These are phyloP conservation scores for Alternaria ethzedia DNA, from an alignment of 2,329 filamentous ascomycete species.

Conservation along the genomic window DNA sequence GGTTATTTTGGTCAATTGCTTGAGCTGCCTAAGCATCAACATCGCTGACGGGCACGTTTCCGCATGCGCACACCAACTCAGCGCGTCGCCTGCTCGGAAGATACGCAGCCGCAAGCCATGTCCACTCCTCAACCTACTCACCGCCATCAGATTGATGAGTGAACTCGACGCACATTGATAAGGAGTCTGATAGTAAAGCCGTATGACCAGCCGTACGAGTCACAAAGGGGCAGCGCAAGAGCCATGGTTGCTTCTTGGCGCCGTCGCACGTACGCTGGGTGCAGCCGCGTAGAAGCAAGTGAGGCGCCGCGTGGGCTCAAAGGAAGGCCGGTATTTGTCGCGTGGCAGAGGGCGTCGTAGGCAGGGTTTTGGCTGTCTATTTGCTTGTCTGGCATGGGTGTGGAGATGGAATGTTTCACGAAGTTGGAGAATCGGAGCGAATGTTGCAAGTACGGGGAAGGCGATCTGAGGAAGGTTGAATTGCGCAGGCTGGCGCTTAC, in stretches of 20 bases:
- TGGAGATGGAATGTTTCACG: conserved; percentile 12
- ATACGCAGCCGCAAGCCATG: not conserved
- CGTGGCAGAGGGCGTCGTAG: not conserved
- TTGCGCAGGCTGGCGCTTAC: not conserved
- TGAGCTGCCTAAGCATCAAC: conserved; percentile 10
- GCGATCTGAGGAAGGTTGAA: not conserved
- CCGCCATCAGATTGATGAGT: not conserved
- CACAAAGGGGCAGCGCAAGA: conserved; percentile 8
- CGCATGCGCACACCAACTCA: conserved; percentile 1
- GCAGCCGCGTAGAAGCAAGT: not conserved
- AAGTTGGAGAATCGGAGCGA: conserved; percentile 1
- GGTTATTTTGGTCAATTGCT: conserved; percentile 15
- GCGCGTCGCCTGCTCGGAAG: not conserved
- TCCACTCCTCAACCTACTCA: not conserved
- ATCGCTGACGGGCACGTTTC: not conserved
- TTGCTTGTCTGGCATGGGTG: conserved; percentile 9
- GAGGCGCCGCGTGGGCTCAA: conserved; percentile 7
- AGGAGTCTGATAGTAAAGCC: conserved; percentile 4
- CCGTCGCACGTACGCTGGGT: conserved; percentile 6
- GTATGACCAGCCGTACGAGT: conserved; percentile 1
- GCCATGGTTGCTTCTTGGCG: conserved; percentile 14
- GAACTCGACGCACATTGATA: conserved; percentile 4
- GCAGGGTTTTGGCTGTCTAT: conserved; percentile 7
- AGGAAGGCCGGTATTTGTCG: conserved; percentile 11
- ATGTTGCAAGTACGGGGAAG: not conserved